A percentile compares a stretch with the other conserved stretches of the same genome.
Conservation (phyloP, 768 basidiomycete species). For the Tricholoma sp. region DNA sequence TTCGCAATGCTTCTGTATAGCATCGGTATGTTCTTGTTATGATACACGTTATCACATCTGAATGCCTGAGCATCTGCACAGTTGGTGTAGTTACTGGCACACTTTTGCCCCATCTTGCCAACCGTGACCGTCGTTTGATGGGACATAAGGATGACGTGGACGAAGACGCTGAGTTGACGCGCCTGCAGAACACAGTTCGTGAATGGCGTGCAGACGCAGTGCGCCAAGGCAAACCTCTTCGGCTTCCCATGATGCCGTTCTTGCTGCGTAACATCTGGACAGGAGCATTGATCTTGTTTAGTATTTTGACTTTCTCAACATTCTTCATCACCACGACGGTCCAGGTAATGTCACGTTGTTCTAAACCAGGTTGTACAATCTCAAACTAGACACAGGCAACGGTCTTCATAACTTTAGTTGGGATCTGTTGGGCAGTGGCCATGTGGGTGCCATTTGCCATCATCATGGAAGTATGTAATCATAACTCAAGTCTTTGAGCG, state of each 20-base stretch:
- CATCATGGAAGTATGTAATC: conserved; percentile 80
- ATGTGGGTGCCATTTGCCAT: conserved; percentile 97
- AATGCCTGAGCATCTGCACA: conserved; percentile 24
- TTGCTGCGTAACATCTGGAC: conserved; percentile 93
- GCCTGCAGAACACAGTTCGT: conserved; percentile 65
- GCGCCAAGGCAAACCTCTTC: conserved; percentile 65
- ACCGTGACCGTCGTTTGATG: conserved; percentile 77
- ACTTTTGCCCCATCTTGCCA: conserved; percentile 74
- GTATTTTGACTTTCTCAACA: conserved; percentile 72
- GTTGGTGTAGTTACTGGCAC: conserved; percentile 85
- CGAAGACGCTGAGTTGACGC: conserved; percentile 68
- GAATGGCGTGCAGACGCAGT: conserved; percentile 86
- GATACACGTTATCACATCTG: neutral
- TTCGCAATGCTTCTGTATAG: conserved; percentile 90
- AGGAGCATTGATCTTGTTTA: conserved; percentile 78
- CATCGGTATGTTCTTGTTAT: conserved; percentile 50
- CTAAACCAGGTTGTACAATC: neutral
- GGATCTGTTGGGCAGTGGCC: conserved; percentile 96
- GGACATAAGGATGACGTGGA: conserved; percentile 66
- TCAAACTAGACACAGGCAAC: conserved; percentile 53
- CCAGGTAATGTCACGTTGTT: conserved; percentile 38
- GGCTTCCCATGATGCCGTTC: conserved; percentile 84
- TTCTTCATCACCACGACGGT: conserved; percentile 81
- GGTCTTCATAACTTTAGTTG: conserved; percentile 75
- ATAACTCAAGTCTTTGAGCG: neutral